phyloP scores from a whole-genome alignment of 148 eudicot genomes.

The Rhododendron ferrugineum region DNA sequence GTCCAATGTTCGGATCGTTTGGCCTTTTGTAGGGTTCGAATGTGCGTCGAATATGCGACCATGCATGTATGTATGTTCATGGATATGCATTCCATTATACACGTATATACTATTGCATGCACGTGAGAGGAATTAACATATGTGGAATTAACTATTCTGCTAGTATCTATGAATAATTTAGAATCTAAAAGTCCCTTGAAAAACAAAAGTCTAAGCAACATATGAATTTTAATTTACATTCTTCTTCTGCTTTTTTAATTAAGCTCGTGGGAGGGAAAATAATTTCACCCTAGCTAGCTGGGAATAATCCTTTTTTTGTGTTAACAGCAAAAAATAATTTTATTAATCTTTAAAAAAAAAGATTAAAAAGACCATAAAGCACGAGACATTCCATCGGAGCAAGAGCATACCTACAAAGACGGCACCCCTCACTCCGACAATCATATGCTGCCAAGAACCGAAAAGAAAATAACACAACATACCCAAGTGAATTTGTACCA shows the following conservation, averaged over 20 bases:
- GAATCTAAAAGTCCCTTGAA: background rate
- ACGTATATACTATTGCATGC: background rate
- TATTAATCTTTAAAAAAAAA: no score
- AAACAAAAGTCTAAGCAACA: background rate
- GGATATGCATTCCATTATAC: background rate
- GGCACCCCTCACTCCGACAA: no score
- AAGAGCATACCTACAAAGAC: no score
- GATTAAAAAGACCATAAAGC: no score
- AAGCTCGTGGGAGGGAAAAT: background rate
- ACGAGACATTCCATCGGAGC: no score
- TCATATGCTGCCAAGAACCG: no score
- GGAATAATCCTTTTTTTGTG: no score
- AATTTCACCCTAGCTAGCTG: no score
- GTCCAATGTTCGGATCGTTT: no score
- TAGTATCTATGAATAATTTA: background rate
- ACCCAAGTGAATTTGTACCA: background rate
- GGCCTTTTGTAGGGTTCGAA: no score
- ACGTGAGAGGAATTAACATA: background rate
- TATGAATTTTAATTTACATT: background rate
- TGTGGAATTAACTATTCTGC: background rate
- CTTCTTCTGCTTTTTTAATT: background rate
- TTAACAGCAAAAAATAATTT: no score
- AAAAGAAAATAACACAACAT: background rate
- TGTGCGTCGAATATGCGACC: no score
- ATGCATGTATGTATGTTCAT: background rate